These are phyloP conservation scores for Reutealis trisperma DNA, from an alignment of 345 rosid genomes.

Conservation along the genomic window DNA sequence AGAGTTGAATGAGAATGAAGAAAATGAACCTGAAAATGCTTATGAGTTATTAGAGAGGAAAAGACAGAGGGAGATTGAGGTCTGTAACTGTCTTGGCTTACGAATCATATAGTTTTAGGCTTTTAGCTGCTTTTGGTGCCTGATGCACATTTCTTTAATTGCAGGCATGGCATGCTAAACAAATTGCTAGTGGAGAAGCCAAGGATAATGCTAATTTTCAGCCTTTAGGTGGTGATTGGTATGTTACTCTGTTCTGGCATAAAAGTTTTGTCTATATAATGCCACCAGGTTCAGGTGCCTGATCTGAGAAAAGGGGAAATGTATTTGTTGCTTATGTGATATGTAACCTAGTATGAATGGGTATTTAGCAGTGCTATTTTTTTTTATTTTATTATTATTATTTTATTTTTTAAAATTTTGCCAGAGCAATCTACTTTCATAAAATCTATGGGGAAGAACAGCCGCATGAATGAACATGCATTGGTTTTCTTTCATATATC, in stretches of 20 bases:
- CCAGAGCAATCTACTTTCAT: background rate
- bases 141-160: conserved; percentile 14
- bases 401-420: too few species aligned
- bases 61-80: conserved; percentile 83
- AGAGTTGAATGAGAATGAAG: conserved; percentile 78
- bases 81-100: conserved; percentile 21
- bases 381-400: background rate
- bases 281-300: too few species aligned
- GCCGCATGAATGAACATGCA: background rate
- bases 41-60: conserved; percentile 67
- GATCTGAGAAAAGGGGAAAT: too few species aligned
- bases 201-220: conserved; percentile 95
- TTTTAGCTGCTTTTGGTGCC: conserved; percentile 9
- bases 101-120: background rate
- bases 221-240: conserved; percentile 97
- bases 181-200: conserved; percentile 93
- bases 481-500: background rate
- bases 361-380: background rate
- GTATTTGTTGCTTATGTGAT: background rate
- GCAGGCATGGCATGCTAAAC: conserved; percentile 85
- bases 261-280: background rate
- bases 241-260: conserved; percentile 17
- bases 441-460: background rate
- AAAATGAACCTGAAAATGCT: conserved; percentile 72
- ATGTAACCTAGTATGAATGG: background rate